Percentiles rank a stretch among this genome's conserved stretches.
phyloP scores from a whole-genome alignment of 1,284 basidiomycete species.

The Leccinum pachyderme region DNA sequence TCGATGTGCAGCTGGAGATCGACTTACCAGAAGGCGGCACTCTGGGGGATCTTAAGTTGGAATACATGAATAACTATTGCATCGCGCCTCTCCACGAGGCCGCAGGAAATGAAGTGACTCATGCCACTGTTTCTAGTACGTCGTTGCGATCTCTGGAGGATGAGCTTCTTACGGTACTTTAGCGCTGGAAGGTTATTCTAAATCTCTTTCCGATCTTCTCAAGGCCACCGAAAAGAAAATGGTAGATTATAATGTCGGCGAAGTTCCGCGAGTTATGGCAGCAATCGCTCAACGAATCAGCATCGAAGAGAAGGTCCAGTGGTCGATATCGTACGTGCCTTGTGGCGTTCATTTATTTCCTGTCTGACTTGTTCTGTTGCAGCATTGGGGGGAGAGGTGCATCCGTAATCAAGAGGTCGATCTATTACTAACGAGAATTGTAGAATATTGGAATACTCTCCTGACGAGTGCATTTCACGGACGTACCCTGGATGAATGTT shows the following conservation, averaged over 20 bases:
- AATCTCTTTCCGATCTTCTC: slow-evolving; percentile 7
- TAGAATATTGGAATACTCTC: slow-evolving; percentile 33
- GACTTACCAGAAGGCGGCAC: neutral
- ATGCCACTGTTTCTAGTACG: slow-evolving; percentile 14
- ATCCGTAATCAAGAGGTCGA: neutral
- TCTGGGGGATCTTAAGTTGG: neutral
- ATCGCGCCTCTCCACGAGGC: neutral
- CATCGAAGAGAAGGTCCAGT: slow-evolving; percentile 16
- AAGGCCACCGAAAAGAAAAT: slow-evolving; percentile 6
- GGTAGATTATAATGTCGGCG: slow-evolving; percentile 1
- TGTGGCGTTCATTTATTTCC: neutral
- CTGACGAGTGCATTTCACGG: slow-evolving; percentile 23
- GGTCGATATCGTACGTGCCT: slow-evolving; percentile 15
- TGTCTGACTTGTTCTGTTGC: neutral
- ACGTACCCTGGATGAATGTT: slow-evolving; percentile 17
- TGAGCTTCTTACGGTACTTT: neutral
- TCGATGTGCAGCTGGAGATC: slow-evolving; percentile 5
- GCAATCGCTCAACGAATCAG: slow-evolving; percentile 22
- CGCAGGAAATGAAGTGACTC: neutral
- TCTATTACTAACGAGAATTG: neutral
- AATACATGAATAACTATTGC: slow-evolving; percentile 2
- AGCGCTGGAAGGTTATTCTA: slow-evolving; percentile 3
- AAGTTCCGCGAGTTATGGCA: slow-evolving; percentile 7
- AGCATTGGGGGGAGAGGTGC: slow-evolving; percentile 29
- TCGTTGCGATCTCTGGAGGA: neutral